Evolutionary conservation across 345 rosid species (phyloP).

Genomic region (Aurinia saxatilis): DNA sequence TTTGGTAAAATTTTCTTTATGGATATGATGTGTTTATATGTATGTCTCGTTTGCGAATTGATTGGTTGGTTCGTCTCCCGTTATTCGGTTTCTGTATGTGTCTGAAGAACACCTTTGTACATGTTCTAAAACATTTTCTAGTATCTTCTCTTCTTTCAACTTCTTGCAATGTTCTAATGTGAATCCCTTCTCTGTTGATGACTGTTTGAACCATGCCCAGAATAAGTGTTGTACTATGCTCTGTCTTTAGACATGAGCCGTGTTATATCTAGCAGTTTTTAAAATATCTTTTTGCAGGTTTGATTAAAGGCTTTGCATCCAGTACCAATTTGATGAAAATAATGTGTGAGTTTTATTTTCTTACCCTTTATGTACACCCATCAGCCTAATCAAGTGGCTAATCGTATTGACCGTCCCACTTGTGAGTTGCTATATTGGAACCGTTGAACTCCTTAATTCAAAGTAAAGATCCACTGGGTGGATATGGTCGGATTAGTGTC

Average conservation of each 20-base stretch:
- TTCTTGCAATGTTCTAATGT: neutral
- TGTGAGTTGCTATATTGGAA: neutral
- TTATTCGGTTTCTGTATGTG: slow-evolving; percentile 2
- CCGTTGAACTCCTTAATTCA: neutral
- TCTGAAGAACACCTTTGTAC: slow-evolving; percentile 17
- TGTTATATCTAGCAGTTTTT: neutral
- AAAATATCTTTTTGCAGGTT: slow-evolving; percentile 5
- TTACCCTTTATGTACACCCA: neutral
- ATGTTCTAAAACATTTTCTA: slow-evolving; percentile 1
- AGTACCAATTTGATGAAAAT: neutral
- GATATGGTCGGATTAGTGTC: neutral
- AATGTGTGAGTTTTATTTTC: slow-evolving; percentile 9
- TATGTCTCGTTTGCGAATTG: slow-evolving; percentile 5
- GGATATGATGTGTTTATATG: slow-evolving; percentile 10
- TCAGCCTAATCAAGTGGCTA: neutral
- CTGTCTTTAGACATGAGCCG: neutral
- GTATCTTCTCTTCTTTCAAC: neutral
- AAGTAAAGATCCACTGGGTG: neutral
- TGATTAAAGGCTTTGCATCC: neutral
- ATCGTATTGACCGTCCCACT: neutral
- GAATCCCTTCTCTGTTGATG: slow-evolving; percentile 4
- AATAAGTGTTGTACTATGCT: neutral
- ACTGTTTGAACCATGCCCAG: neutral
- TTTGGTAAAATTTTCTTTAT: slow-evolving; percentile 4
- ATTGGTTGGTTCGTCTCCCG: slow-evolving; percentile 5